These are phyloP conservation scores for Bruguiera sexangula DNA, from an alignment of 345 rosid species.

Conservation along the genomic window DNA sequence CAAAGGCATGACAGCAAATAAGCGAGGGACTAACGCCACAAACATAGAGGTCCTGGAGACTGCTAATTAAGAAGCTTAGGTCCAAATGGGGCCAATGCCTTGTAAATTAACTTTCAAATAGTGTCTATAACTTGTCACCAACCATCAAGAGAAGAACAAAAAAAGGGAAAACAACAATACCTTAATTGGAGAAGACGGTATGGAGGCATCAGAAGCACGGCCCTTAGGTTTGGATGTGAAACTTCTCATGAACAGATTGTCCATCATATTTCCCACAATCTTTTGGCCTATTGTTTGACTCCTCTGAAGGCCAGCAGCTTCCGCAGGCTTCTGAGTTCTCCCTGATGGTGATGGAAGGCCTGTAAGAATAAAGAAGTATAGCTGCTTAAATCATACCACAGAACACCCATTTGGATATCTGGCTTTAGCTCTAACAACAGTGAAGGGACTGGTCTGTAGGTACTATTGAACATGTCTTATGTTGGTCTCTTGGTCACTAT, in stretches of 20 bases:
- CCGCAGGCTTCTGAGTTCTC: conserved; percentile 56
- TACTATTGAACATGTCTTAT: not conserved
- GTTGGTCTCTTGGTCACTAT: not conserved
- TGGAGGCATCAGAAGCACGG: conserved; percentile 49
- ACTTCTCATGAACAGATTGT: conserved; percentile 74
- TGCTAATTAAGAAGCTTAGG: too few relatives aligned
- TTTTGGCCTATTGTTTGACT: conserved; percentile 85
- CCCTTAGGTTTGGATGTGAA: conserved; percentile 72
- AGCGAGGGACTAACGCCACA: too few relatives aligned
- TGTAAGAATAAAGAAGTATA: conserved; percentile 30
- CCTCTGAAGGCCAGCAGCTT: conserved; percentile 51
- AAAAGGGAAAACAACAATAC: conserved; percentile 27
- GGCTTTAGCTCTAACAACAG: not conserved
- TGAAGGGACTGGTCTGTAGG: not conserved
- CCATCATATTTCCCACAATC: conserved; percentile 80
- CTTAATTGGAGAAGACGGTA: conserved; percentile 78
- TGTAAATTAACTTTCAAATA: conserved; percentile 4
- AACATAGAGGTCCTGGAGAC: too few relatives aligned
- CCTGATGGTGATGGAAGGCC: conserved; percentile 85
- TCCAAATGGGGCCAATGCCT: too few relatives aligned
- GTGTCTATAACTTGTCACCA: not conserved
- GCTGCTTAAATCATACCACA: not conserved
- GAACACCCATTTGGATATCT: not conserved
- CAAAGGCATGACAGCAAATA: too few relatives aligned
- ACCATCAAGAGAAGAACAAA: not conserved